phyloP scores from a whole-genome alignment of 192 early-diverging fungal species.

The Podila clonocystis region DNA sequence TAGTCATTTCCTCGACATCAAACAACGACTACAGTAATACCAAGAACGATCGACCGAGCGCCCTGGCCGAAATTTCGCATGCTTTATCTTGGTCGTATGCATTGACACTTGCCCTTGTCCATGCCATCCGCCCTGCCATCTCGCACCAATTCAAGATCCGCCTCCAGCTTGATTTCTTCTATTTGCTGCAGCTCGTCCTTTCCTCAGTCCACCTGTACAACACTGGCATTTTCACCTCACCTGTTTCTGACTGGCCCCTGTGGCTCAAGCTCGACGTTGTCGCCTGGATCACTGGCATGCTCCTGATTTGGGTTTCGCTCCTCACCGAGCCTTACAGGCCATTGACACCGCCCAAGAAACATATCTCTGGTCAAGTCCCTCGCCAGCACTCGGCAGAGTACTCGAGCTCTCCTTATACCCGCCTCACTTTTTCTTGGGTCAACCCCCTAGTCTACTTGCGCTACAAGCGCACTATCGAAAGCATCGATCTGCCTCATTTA shows the following conservation, averaged over 20 bases:
- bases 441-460: conserved; percentile 58
- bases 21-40: not conserved
- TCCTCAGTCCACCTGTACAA: not conserved
- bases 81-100: conserved; percentile 10
- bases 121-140: not conserved
- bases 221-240: not conserved
- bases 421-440: conserved; percentile 47
- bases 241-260: not conserved
- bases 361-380: conserved; percentile 19
- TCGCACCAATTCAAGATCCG: conserved; percentile 10
- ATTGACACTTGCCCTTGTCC: not conserved
- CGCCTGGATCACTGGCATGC: not conserved
- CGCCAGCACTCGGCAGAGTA: conserved; percentile 29
- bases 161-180: conserved; percentile 16
- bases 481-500: conserved; percentile 70
- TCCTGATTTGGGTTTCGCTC: conserved; percentile 7
- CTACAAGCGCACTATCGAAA: conserved; percentile 60
- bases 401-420: conserved; percentile 29
- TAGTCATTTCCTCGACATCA: not conserved
- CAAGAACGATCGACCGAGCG: not conserved
- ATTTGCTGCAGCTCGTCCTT: conserved; percentile 1
- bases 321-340: conserved; percentile 6
- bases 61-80: not conserved
- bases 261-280: conserved; percentile 1
- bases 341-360: not conserved